Evolutionary conservation across 2,329 filamentous ascomycete genomes (phyloP).

Genomic region (Mariannaea sp.): DNA sequence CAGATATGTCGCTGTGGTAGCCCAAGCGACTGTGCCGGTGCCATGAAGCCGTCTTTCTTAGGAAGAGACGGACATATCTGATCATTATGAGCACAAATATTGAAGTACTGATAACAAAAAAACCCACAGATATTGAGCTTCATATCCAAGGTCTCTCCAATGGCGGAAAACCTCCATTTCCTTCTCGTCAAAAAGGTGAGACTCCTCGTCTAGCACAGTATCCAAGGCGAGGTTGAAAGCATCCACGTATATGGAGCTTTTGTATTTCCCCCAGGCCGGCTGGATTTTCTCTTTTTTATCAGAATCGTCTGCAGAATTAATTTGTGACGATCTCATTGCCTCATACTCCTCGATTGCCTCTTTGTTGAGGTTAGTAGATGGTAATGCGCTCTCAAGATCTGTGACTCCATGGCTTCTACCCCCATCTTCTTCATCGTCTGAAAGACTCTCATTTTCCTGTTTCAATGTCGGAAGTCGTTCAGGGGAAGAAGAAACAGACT

Average conservation of each 20-base stretch:
- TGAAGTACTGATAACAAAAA: neutral
- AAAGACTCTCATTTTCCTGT: constrained; percentile 22
- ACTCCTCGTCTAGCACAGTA: constrained; percentile 87
- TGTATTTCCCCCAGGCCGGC: constrained; percentile 69
- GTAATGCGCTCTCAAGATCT: constrained; percentile 62
- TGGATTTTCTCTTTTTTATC: constrained; percentile 48
- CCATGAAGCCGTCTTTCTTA: constrained; percentile 91
- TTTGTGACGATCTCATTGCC: constrained; percentile 63
- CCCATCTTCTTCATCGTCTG: constrained; percentile 24
- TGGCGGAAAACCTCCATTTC: constrained; percentile 77
- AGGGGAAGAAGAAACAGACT: constrained; percentile 27
- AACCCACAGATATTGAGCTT: constrained; percentile 85
- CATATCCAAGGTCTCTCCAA: constrained; percentile 77
- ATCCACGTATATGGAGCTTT: constrained; percentile 93
- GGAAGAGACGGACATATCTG: constrained; percentile 89
- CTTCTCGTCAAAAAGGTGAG: constrained; percentile 80
- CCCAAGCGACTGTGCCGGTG: constrained; percentile 78
- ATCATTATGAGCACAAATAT: constrained; percentile 15
- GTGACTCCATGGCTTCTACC: constrained; percentile 34
- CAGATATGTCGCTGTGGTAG: constrained; percentile 82
- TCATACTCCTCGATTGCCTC: constrained; percentile 83
- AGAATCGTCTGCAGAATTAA: constrained; percentile 41
- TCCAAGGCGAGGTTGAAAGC: constrained; percentile 93
- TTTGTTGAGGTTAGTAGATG: constrained; percentile 67
- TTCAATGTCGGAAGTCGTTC: constrained; percentile 10